Evolutionary conservation across 225 moss, liverwort and hornwort genomes (phyloP).

Genomic region (Antitrichia curtipendula): DNA sequence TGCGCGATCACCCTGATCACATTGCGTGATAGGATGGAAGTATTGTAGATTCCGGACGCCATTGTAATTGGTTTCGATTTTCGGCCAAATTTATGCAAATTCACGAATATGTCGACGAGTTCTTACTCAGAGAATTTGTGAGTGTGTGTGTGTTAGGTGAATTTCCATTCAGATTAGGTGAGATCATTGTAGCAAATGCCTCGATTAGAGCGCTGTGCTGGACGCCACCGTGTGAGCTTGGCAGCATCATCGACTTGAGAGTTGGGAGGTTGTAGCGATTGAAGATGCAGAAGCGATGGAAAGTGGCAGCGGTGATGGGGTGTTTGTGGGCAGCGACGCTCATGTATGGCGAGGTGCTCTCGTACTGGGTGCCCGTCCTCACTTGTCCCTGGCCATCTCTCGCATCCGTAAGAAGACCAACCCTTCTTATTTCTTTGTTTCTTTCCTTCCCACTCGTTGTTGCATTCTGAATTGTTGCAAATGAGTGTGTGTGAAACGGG

Average conservation of each 20-base stretch:
- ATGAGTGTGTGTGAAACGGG: background rate
- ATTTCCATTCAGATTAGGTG: background rate
- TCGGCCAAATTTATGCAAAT: background rate
- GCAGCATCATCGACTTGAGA: background rate
- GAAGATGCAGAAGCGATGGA: constrained; percentile 54
- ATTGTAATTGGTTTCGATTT: background rate
- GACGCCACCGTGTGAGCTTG: background rate
- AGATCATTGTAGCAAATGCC: background rate
- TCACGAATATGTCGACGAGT: background rate
- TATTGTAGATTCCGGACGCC: background rate
- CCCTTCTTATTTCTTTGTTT: background rate
- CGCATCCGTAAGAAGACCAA: constrained; percentile 14
- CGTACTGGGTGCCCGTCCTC: constrained; percentile 45
- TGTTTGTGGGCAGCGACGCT: constrained; percentile 45
- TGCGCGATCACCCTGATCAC: background rate
- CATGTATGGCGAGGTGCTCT: constrained; percentile 64
- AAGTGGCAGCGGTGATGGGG: constrained; percentile 40
- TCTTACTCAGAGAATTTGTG: background rate
- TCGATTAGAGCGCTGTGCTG: background rate
- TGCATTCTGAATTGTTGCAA: background rate
- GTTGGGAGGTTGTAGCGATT: background rate
- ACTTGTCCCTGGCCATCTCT: constrained; percentile 56
- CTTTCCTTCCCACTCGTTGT: background rate
- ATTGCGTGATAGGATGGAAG: background rate
- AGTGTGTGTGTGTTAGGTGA: background rate